Evolutionary conservation across 345 rosid genomes (phyloP).

Genomic region (Syzygium oleosum): DNA sequence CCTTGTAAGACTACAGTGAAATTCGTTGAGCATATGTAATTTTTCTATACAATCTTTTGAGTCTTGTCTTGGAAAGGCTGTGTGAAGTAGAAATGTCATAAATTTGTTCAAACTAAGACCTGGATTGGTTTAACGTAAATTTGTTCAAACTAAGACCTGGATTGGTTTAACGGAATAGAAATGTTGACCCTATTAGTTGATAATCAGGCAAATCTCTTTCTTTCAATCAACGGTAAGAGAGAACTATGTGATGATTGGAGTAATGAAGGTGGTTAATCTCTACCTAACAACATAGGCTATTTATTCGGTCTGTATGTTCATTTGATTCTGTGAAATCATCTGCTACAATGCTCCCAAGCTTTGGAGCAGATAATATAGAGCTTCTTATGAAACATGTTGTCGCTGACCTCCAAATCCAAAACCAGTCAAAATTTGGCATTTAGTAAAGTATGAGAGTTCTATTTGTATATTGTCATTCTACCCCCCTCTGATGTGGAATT

Average conservation of each 20-base stretch:
- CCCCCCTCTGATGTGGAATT: not conserved
- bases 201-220: not conserved
- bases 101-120: not conserved
- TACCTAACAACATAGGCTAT: not conserved
- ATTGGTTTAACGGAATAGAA: not conserved
- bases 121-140: not conserved
- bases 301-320: not conserved
- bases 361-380: not conserved
- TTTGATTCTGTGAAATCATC: not conserved
- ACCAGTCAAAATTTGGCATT: not conserved
- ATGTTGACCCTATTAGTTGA: not conserved
- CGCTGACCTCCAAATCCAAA: not conserved
- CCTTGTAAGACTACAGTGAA: not conserved
- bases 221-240: not conserved
- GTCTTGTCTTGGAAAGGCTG: not conserved
- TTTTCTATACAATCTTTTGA: not conserved
- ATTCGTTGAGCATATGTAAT: not conserved
- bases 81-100: not conserved
- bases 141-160: not conserved
- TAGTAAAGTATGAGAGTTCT: not conserved
- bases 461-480: not conserved
- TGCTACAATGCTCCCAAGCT: not conserved
- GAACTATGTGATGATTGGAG: not conserved
- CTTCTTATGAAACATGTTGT: not conserved
- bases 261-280: not conserved